These are phyloP conservation scores for Gnomoniopsis sp. DNA, from an alignment of 2,329 filamentous ascomycete species.

Conservation along the genomic window DNA sequence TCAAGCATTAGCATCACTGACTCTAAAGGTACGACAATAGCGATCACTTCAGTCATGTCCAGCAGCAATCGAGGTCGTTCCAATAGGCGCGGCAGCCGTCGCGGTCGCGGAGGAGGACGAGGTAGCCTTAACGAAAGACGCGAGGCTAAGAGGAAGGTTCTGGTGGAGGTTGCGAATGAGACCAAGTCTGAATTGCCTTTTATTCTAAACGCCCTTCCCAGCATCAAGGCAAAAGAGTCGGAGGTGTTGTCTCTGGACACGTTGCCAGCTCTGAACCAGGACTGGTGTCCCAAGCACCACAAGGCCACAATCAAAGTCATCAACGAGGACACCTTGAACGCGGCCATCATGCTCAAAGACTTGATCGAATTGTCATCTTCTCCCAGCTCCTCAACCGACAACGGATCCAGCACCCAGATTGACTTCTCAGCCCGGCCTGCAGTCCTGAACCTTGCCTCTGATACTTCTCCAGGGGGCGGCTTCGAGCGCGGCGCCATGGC, in stretches of 20 bases:
- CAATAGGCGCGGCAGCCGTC: slow-evolving; percentile 1
- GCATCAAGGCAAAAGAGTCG: slow-evolving; percentile 34
- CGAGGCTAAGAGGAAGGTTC: slow-evolving; percentile 17
- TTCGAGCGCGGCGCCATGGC: slow-evolving; percentile 60
- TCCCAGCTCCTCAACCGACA: background rate
- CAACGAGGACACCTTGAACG: slow-evolving; percentile 56
- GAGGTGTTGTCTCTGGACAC: slow-evolving; percentile 34
- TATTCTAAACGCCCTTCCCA: slow-evolving; percentile 42
- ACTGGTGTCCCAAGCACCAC: slow-evolving; percentile 39
- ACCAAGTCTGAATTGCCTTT: slow-evolving; percentile 44
- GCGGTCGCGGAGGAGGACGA: slow-evolving; percentile 28
- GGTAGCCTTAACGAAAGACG: background rate
- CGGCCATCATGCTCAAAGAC: slow-evolving; percentile 40
- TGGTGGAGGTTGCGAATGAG: slow-evolving; percentile 43
- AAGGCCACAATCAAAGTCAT: slow-evolving; percentile 42
- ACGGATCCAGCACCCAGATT: background rate
- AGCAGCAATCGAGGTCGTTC: slow-evolving; percentile 1
- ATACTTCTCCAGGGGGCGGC: slow-evolving; percentile 56
- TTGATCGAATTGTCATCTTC: background rate
- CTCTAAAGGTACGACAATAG: background rate
- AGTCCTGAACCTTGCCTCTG: slow-evolving; percentile 65
- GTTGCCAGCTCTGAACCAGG: slow-evolving; percentile 35
- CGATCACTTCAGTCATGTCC: slow-evolving; percentile 1
- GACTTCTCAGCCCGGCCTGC: slow-evolving; percentile 38
- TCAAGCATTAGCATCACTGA: background rate